Base-by-base conservation (phyloP, 2,329 filamentous ascomycete species). In the Macrophomina tecta region DNA sequence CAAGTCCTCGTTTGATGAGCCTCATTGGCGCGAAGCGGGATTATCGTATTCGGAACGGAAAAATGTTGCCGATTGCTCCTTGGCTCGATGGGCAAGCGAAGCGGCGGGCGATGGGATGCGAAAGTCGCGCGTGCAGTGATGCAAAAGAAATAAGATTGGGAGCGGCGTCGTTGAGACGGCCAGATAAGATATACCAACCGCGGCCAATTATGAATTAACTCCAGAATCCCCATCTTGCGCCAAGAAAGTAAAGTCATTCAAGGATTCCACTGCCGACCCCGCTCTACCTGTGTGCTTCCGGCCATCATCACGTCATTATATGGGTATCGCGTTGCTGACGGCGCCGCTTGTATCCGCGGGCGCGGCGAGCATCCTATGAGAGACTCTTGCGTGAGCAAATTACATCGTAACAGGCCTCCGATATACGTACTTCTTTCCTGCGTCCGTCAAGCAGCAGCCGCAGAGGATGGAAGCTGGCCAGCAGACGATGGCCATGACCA, bases 401-500 rank as follows among this genome's bases (percentile, higher is more conserved):
- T 30, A 28, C 3, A 42, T 62, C 38, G 34, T 32, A 5, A 18
- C n/a, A 4, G 9, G 18, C n/a, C 23, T n/a, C 9, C 14, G 28
- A 42, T 77, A 80, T 71, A 77, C 80, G 71, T 76, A 86, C 85
- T 81, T 82, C 72, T 84, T 85, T 30, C 85, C 85, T 0, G 77
- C 79, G 71, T 86, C 79, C 2, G 84, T 86, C 48, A 81, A 79
- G 70, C 83, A 85, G 71, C 85, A 87, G n/a, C 85, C 83, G 74
- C 85, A 87, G 56, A 87, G 80, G 28, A 87, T 74, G 0, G 84
- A 82, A 4, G 82, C 83, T 2, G 85, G 85, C 80, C 84, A 87
- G 69, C 84, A 86, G 38, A 87, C 70, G 14, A 86, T 83, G 58
- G 83, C 84, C 68, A 83, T 78, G 61, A 82, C 75, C 48, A 87